These are phyloP conservation scores for Erysimum pusillum DNA, from an alignment of 441 rosid species.

Conservation along the genomic window DNA sequence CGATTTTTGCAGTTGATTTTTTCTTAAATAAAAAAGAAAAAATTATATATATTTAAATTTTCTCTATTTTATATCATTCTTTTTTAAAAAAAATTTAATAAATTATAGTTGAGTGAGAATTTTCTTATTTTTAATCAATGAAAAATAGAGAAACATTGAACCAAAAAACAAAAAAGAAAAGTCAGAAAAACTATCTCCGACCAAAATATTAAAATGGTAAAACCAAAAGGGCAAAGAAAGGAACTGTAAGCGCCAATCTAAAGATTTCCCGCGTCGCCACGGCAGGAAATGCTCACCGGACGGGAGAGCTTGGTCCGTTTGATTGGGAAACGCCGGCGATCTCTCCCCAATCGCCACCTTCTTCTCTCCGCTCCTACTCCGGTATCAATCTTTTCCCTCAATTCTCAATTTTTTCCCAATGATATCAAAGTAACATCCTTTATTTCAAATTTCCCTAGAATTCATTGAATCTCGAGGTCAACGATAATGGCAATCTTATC, in stretches of 20 bases:
- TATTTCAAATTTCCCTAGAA: slow-evolving; percentile 38
- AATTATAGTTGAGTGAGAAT: not conserved
- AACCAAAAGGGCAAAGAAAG: slow-evolving; percentile 11
- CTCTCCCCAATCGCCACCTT: slow-evolving; percentile 63
- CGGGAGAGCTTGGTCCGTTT: slow-evolving; percentile 74
- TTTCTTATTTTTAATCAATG: not conserved
- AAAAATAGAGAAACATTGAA: not conserved
- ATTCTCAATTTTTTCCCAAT: not conserved
- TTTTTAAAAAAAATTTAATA: no score
- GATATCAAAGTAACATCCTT: slow-evolving; percentile 12
- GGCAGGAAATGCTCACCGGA: slow-evolving; percentile 64
- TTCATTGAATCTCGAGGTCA: slow-evolving; percentile 54
- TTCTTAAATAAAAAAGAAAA: no score
- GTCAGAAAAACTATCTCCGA: not conserved
- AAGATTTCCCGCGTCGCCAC: slow-evolving; percentile 44
- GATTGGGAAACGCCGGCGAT: slow-evolving; percentile 78
- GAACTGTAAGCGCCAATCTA: slow-evolving; percentile 20
- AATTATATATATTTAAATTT: no score
- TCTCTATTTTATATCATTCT: no score
- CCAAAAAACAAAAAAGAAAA: not conserved
- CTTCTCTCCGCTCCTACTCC: slow-evolving; percentile 57
- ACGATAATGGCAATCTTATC: slow-evolving; percentile 38
- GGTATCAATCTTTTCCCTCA: slow-evolving; percentile 38
- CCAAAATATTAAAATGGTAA: slow-evolving; percentile 9
- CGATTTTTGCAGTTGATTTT: no score